Evolutionary conservation across 371 early-diverging fungal species (phyloP).

Genomic region (Chytridiales sp.): DNA sequence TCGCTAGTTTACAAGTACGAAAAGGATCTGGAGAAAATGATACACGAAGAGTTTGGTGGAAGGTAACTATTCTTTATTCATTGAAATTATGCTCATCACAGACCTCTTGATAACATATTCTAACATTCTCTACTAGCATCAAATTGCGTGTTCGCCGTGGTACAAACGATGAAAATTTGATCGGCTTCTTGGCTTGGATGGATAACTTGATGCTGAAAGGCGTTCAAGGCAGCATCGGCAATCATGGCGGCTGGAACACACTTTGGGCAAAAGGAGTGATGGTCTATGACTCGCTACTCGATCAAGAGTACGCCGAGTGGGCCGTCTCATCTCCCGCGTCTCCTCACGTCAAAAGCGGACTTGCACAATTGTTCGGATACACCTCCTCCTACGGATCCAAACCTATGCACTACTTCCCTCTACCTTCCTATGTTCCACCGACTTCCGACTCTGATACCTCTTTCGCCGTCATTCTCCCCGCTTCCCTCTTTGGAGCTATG

Average conservation of each 20-base stretch:
- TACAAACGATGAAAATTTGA: constrained; percentile 29
- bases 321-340: constrained; percentile 6
- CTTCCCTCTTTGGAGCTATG: constrained; percentile 35
- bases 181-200: constrained; percentile 51
- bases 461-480: constrained; percentile 39
- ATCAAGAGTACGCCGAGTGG: constrained; percentile 19
- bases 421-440: background rate
- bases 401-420: no score
- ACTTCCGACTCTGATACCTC: background rate
- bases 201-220: constrained; percentile 29
- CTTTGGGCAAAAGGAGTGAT: constrained; percentile 48
- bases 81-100: background rate
- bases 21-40: constrained; percentile 77
- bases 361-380: constrained; percentile 7
- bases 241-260: constrained; percentile 49
- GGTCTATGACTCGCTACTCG: constrained; percentile 31
- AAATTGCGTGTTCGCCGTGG: constrained; percentile 44
- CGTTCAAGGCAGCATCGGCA: constrained; percentile 38
- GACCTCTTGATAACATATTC: background rate
- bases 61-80: constrained; percentile 8
- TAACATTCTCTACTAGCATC: constrained; percentile 21
- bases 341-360: background rate
- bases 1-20: constrained; percentile 92
- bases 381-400: background rate
- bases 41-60: constrained; percentile 45